These are phyloP conservation scores for Colletotrichum horii DNA, from an alignment of 2,329 filamentous ascomycete genomes.

Conservation along the genomic window DNA sequence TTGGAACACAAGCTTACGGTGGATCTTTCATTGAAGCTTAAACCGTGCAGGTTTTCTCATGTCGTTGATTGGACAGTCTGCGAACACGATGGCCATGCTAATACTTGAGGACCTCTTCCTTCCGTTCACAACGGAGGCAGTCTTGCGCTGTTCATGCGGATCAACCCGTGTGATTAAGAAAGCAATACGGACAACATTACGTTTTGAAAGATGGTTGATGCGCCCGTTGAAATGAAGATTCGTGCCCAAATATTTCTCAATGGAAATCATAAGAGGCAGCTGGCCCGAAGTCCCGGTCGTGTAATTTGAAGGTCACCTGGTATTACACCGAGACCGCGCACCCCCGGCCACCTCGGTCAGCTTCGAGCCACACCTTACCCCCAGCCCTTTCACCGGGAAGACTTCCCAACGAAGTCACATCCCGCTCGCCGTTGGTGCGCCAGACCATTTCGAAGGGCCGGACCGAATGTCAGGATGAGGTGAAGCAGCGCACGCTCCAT, in stretches of 20 bases:
- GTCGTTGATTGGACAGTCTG: not conserved
- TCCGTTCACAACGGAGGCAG: not conserved
- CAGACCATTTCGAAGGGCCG: not conserved
- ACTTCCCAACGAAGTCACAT: slow-evolving; percentile 10
- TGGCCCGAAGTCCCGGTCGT: slow-evolving; percentile 5
- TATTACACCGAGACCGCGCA: not conserved
- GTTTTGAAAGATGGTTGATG: not conserved
- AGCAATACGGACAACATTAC: not conserved
- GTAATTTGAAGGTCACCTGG: not conserved
- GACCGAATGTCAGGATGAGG: slow-evolving; percentile 1
- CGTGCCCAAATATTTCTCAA: not conserved
- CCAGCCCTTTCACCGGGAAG: not conserved
- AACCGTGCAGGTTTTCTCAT: not conserved
- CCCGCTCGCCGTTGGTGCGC: not conserved
- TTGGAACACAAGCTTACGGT: not conserved
- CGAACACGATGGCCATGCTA: not conserved
- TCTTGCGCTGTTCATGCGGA: not conserved
- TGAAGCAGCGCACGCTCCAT: not conserved
- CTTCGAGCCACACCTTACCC: not conserved
- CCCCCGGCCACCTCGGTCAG: slow-evolving; percentile 8
- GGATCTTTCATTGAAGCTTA: not conserved
- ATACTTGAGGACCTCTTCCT: not conserved
- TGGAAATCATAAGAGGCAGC: not conserved
- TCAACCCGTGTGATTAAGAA: not conserved
- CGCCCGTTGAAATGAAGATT: not conserved